Conservation (phyloP, 768 basidiomycete genomes). For the Kwoniella dendrophila region DNA sequence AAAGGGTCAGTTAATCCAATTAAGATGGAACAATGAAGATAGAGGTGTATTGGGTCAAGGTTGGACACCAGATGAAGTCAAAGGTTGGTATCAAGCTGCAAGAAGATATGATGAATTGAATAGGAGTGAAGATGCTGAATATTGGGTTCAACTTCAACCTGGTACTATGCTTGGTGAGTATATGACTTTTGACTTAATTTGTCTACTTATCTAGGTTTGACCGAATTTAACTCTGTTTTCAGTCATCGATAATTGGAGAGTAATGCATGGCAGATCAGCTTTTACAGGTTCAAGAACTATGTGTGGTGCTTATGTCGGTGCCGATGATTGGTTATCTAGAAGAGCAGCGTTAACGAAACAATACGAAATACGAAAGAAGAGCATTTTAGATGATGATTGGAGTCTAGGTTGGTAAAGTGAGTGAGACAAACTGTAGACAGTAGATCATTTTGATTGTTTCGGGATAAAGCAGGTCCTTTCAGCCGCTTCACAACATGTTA, state of each 20-base stretch:
- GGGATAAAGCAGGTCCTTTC: too few species aligned
- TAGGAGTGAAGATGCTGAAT: slow-evolving; percentile 79
- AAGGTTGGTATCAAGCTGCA: slow-evolving; percentile 84
- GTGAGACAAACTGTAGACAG: not conserved
- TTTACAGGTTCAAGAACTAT: slow-evolving; percentile 85
- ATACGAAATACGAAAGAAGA: slow-evolving; percentile 20
- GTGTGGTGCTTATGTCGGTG: slow-evolving; percentile 93
- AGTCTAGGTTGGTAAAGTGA: slow-evolving; percentile 17
- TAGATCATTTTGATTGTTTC: slow-evolving; percentile 1
- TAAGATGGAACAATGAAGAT: slow-evolving; percentile 95
- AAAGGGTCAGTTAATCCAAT: slow-evolving; percentile 68
- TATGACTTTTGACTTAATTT: not conserved
- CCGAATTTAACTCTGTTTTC: not conserved
- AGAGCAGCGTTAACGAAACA: slow-evolving; percentile 56
- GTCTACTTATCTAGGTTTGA: not conserved
- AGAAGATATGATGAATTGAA: slow-evolving; percentile 74
- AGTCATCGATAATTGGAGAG: slow-evolving; percentile 92
- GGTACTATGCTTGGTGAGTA: slow-evolving; percentile 80
- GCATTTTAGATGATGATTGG: slow-evolving; percentile 12
- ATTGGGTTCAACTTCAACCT: slow-evolving; percentile 84
- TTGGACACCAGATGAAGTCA: slow-evolving; percentile 63
- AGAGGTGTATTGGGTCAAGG: slow-evolving; percentile 72
- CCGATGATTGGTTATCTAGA: slow-evolving; percentile 85
- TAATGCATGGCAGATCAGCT: slow-evolving; percentile 89
- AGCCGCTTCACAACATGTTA: too few species aligned